Conservation (phyloP, 257 asterid species). For the Linaria vulgaris region DNA sequence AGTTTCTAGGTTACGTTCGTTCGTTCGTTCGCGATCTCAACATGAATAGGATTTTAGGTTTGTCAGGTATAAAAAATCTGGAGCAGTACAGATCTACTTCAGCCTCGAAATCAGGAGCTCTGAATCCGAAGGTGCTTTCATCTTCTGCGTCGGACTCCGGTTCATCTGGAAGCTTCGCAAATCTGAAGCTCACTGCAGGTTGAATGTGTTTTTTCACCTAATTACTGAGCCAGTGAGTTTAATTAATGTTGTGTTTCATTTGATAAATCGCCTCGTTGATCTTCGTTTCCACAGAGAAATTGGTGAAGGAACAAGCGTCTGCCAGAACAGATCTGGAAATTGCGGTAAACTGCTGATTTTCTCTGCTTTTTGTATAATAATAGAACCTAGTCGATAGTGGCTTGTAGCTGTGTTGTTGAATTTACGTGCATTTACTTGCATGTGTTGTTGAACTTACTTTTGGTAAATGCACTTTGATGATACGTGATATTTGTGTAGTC, state of each 20-base stretch:
- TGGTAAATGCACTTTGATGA: slow-evolving; percentile 8
- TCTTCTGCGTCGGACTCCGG: slow-evolving; percentile 51
- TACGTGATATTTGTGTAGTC: not conserved
- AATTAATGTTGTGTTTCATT: not conserved
- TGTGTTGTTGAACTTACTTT: slow-evolving; percentile 1
- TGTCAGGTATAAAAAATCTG: slow-evolving; percentile 68
- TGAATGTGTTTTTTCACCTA: not conserved
- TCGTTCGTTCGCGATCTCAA: slow-evolving; percentile 33
- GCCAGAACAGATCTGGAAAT: slow-evolving; percentile 75
- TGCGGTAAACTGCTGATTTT: slow-evolving; percentile 53
- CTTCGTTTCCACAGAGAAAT: slow-evolving; percentile 55
- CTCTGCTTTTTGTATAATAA: not conserved
- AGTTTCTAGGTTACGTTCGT: slow-evolving; percentile 16
- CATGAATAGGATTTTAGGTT: slow-evolving; percentile 68
- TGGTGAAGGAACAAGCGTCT: slow-evolving; percentile 94
- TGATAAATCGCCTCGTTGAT: slow-evolving; percentile 19
- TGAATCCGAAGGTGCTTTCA: slow-evolving; percentile 41
- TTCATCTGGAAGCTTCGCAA: slow-evolving; percentile 73
- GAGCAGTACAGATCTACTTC: slow-evolving; percentile 53
- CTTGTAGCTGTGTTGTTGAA: slow-evolving; percentile 14
- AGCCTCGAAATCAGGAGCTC: slow-evolving; percentile 48
- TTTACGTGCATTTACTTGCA: no score
- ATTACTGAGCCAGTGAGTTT: not conserved
- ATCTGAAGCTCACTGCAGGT: slow-evolving; percentile 94
- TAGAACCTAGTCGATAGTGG: slow-evolving; percentile 3